Base-by-base conservation (phyloP, 139 green algal genomes). In the Eudorina sp. region DNA sequence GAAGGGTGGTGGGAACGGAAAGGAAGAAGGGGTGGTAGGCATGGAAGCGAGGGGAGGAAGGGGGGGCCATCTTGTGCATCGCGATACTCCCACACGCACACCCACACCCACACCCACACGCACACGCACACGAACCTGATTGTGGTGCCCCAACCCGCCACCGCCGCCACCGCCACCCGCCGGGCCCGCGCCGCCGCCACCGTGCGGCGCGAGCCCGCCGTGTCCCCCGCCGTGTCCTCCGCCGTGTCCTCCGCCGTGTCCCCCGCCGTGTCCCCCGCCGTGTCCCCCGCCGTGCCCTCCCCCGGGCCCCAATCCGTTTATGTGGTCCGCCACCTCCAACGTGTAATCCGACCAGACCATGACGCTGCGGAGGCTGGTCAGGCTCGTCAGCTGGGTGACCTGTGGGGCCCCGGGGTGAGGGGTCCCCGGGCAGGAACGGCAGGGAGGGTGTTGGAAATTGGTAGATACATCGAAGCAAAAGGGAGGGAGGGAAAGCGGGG, bases 331-430 rank as follows among this genome's bases (percentile, higher is more conserved):
- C 43, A 79, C 70, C 40, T 79, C 70, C 41, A 86, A 4, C 21
- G 43, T 45, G 58, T 80, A 78, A 62, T 84, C 77, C 25, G 40
- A 73, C 86, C 86, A 90, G 31, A 90, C 86, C 74, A 90, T 90
- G 43, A 90, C 62, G 31, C 55, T 81, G n/a, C 77, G 76, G 4
- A 90, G 76, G 34, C n/a, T 45, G 43, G 86, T 86, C 27, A 90
- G 76, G 60, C 76, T 40, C 29, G 48, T 85, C 36, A 90, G 76
- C 76, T 83, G 75, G 3, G 86, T 86, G 38, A 90, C 60, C 76
- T 90, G 73, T 16, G 11, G 43, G 70, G 43, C 36, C 11, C 11
- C 38, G 68, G 38, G 38, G 68, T 13, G 68, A 51, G 36, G 68
- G 8, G 13, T 53, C n/a, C n/a, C n/a, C n/a, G n/a, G n/a, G n/a